These are phyloP conservation scores for Lepidium africanum DNA, from an alignment of 345 rosid genomes.

Conservation along the genomic window DNA sequence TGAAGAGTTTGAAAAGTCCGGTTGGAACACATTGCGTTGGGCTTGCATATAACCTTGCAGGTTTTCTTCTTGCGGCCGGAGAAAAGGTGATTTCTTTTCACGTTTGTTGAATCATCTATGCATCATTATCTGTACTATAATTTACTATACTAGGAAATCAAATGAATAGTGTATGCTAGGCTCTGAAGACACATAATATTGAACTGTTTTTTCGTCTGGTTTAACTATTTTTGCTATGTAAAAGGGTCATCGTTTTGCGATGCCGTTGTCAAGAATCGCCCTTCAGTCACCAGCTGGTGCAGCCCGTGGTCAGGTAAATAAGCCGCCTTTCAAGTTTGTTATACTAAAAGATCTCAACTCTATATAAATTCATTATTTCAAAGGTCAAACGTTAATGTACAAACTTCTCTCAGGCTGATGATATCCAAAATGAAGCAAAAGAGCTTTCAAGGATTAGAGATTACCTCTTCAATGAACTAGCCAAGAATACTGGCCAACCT, in stretches of 20 bases:
- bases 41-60: conserved; percentile 79
- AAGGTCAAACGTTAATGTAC: not conserved
- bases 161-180: not conserved
- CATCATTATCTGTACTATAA: not conserved
- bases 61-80: conserved; percentile 80
- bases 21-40: conserved; percentile 72
- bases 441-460: conserved; percentile 78
- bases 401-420: conserved; percentile 57
- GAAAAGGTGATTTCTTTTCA: conserved; percentile 50
- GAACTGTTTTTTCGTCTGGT: not conserved
- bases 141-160: not conserved
- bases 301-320: conserved; percentile 77
- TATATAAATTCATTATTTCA: not conserved
- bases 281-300: conserved; percentile 68
- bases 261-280: conserved; percentile 67
- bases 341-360: not conserved
- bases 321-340: not conserved
- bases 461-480: conserved; percentile 65
- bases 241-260: conserved; percentile 67
- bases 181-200: not conserved
- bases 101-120: not conserved
- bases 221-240: not conserved
- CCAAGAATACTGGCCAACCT: conserved; percentile 77
- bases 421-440: conserved; percentile 62
- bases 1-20: conserved; percentile 80